Evolutionary conservation across 768 basidiomycete genomes (phyloP).

Genomic region (Sporobolomyces pararoseus): DNA sequence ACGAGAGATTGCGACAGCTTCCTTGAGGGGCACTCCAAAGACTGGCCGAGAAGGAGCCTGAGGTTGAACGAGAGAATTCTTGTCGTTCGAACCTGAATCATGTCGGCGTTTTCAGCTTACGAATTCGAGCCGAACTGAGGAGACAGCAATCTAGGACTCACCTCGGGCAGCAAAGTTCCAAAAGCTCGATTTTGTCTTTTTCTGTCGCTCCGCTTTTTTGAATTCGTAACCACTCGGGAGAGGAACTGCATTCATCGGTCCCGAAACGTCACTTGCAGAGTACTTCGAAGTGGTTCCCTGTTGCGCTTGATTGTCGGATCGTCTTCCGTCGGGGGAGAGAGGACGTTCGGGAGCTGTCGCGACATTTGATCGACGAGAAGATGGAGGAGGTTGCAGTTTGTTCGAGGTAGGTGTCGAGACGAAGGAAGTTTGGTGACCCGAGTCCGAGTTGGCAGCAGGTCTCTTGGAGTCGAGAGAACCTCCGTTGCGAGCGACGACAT

Average conservation of each 20-base stretch:
- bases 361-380: neutral
- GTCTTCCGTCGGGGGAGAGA: constrained; percentile 38
- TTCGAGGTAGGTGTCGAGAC: neutral
- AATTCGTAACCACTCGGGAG: constrained; percentile 89
- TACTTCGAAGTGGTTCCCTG: constrained; percentile 6
- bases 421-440: neutral
- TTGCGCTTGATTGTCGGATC: neutral
- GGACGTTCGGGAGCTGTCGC: neutral
- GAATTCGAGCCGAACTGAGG: neutral
- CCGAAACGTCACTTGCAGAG: constrained; percentile 67
- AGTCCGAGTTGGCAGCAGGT: neutral
- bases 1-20: constrained; percentile 80
- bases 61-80: neutral
- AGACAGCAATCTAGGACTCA: constrained; percentile 11
- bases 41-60: constrained; percentile 61
- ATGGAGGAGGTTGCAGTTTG: constrained; percentile 16
- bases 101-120: neutral
- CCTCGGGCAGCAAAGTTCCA: constrained; percentile 71
- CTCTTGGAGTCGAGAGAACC: neutral
- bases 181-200: constrained; percentile 90
- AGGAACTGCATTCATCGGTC: constrained; percentile 74
- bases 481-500: constrained; percentile 42
- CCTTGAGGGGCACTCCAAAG: constrained; percentile 81
- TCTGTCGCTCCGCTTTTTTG: constrained; percentile 71
- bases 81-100: constrained; percentile 15